Evolutionary conservation across 2,329 filamentous ascomycete genomes (phyloP), one percentile per base, ranked within the genome.

Genomic region (Dryadomyces quercus-mongolicae): DNA sequence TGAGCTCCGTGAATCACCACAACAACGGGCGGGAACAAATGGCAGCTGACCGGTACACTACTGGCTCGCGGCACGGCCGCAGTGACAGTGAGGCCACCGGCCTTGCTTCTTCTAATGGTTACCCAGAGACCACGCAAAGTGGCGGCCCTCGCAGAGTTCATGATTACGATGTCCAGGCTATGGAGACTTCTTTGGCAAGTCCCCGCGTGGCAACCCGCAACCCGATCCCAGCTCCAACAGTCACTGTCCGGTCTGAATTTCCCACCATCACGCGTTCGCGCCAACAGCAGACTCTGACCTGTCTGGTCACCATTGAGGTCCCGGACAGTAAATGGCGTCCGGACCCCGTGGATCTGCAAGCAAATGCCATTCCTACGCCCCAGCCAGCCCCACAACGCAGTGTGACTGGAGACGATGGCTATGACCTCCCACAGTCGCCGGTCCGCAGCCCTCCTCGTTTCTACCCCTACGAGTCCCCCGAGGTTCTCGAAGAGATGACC

Each of bases 171-270:
- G 81, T 95, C 16, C 92, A 97, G 67, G 90, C 91, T 3, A 95
- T 96, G 88, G 92, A 96, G 68, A 88, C 88, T 0, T 86, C 84
- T 38, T 76, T 94, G 18, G 80, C 81, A 59, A 90, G 83, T 68
- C 86, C 89, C 6, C 83, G 86, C 42, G 71, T 77, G 6, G 77
- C 85, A 20, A 77, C 82, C 10, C 87, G 85, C 62, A 95, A 95
- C 61, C 89, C 90, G 0, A 96, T 97, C 56, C 91, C 93, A 1
- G 75, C 90, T 6, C 93, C 93, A 0, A 86, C 82, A 0, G 90
- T 98, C n/a, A 95, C 88, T 0, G 86, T 98, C 49, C 87, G 92
- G 56, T 97, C 92, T 65, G 93, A 98, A 69, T 98, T 96, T 65
- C 93, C 93, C 0, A 97, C 93, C 1, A 80, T 98, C 63, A 96